These are phyloP conservation scores for Neobulgaria alba DNA, from an alignment of 2,329 filamentous ascomycete species.

Conservation along the genomic window DNA sequence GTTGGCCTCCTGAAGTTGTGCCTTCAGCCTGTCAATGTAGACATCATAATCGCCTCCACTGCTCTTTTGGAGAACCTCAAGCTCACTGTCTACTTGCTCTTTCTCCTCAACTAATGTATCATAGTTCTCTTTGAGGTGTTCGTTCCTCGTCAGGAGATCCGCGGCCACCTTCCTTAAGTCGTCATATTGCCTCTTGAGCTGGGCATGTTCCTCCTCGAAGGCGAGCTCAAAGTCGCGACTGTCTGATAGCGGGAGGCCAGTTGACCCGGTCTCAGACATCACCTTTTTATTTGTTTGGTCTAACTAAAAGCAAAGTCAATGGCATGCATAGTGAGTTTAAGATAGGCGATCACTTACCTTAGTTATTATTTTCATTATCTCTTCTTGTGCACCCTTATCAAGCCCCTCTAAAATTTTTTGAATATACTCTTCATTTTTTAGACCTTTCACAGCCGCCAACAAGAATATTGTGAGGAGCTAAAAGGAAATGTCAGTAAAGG, in stretches of 20 bases:
- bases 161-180: conserved; percentile 48
- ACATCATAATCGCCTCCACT: conserved; percentile 44
- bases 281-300: no score
- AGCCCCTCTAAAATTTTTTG: conserved; percentile 34
- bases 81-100: conserved; percentile 45
- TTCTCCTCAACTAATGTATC: conserved; percentile 48
- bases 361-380: conserved; percentile 28
- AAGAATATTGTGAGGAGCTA: conserved; percentile 56
- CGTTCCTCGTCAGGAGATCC: conserved; percentile 50
- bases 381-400: conserved; percentile 35
- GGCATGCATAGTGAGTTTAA: no score
- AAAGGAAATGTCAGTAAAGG: conserved; percentile 19
- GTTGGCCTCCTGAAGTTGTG: conserved; percentile 56
- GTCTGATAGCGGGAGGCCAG: no score
- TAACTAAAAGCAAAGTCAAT: no score
- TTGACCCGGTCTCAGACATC: no score
- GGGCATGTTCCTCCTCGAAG: conserved; percentile 40
- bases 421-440: conserved; percentile 47
- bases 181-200: conserved; percentile 39
- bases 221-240: conserved; percentile 29
- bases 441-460: conserved; percentile 52
- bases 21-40: conserved; percentile 45
- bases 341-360: conserved; percentile 15
- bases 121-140: conserved; percentile 51
- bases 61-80: conserved; percentile 26